Percentiles rank a stretch among this genome's conserved stretches.
Evolutionary conservation across 306 rosid genomes (phyloP).

Genomic region (Casuarina cunninghamiana): DNA sequence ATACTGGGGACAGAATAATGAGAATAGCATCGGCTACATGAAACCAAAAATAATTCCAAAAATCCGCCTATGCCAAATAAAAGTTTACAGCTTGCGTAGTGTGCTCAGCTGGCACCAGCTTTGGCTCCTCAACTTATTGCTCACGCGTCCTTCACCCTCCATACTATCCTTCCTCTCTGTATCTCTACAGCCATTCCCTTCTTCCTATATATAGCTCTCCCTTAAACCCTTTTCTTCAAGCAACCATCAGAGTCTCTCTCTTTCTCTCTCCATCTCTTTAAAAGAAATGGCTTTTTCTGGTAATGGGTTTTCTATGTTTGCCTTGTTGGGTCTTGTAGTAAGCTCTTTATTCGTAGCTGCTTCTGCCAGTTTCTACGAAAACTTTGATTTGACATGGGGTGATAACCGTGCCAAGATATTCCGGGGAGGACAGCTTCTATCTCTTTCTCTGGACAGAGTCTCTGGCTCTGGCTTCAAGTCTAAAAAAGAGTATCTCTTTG

Average conservation of each 20-base stretch:
- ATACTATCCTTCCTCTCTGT: background rate
- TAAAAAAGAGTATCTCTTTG: constrained; percentile 61
- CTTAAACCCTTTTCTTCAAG: constrained; percentile 31
- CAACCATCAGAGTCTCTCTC: background rate
- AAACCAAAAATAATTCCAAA: constrained; percentile 20
- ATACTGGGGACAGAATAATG: constrained; percentile 34
- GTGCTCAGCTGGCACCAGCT: constrained; percentile 68
- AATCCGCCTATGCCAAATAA: constrained; percentile 39
- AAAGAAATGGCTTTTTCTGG: constrained; percentile 39
- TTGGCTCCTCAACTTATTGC: constrained; percentile 41
- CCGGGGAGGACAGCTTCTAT: constrained; percentile 61
- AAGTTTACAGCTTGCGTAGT: constrained; percentile 59
- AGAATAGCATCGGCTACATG: constrained; percentile 12
- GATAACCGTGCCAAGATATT: constrained; percentile 66
- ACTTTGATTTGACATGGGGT: constrained; percentile 83
- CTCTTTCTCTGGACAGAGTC: constrained; percentile 62
- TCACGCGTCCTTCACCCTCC: constrained; percentile 54
- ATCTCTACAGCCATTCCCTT: constrained; percentile 1
- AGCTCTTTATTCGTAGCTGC: constrained; percentile 36
- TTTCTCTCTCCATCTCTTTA: background rate
- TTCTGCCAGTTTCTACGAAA: constrained; percentile 52
- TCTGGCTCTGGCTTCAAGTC: constrained; percentile 93
- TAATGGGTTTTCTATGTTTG: constrained; percentile 8
- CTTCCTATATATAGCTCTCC: constrained; percentile 23
- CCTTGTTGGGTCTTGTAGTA: constrained; percentile 30